Percentiles rank a stretch among this genome's conserved stretches.
Conservation (phyloP, 208 protist genomes). For the Leishmania tarentolae region DNA sequence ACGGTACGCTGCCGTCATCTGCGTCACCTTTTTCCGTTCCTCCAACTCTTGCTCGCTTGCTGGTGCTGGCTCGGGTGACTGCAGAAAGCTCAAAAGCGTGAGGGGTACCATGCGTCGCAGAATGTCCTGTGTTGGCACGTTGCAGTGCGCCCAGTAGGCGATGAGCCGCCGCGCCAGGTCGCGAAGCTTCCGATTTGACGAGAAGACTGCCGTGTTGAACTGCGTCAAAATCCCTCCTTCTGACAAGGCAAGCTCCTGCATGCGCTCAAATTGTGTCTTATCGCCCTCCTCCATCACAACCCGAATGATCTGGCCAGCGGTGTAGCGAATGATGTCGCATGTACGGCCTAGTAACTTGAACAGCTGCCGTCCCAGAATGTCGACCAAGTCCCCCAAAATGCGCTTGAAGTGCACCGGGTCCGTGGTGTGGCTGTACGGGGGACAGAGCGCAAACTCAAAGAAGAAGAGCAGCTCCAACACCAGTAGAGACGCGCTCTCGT, state of each 20-base stretch:
- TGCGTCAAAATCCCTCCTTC: constrained; percentile 89
- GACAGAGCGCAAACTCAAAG: constrained; percentile 91
- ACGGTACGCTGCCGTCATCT: constrained; percentile 56
- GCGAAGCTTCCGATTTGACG: constrained; percentile 58
- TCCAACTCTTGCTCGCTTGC: constrained; percentile 60
- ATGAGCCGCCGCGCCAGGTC: constrained; percentile 88
- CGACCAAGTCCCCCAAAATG: constrained; percentile 68
- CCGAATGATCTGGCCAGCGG: constrained; percentile 88
- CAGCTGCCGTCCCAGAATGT: constrained; percentile 67
- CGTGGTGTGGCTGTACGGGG: constrained; percentile 90
- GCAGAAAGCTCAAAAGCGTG: constrained; percentile 83
- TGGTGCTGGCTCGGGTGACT: constrained; percentile 66
- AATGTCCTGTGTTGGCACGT: constrained; percentile 79
- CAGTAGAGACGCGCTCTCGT: constrained; percentile 82
- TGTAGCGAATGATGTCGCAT: constrained; percentile 81
- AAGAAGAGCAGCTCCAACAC: constrained; percentile 85
- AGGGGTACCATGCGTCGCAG: constrained; percentile 88
- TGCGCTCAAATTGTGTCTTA: constrained; percentile 71
- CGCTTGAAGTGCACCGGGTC: constrained; percentile 66
- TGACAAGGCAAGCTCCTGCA: constrained; percentile 84
- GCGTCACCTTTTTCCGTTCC: constrained; percentile 50
- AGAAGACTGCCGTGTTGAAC: constrained; percentile 84
- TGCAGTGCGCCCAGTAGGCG: constrained; percentile 85
- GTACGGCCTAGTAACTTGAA: constrained; percentile 80
- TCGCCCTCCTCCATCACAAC: constrained; percentile 92